Evolutionary conservation across 495 filamentous ascomycete species (phyloP), one percentile per base, ranked within the genome.

Genomic region (Astrothelium subdiscretum): DNA sequence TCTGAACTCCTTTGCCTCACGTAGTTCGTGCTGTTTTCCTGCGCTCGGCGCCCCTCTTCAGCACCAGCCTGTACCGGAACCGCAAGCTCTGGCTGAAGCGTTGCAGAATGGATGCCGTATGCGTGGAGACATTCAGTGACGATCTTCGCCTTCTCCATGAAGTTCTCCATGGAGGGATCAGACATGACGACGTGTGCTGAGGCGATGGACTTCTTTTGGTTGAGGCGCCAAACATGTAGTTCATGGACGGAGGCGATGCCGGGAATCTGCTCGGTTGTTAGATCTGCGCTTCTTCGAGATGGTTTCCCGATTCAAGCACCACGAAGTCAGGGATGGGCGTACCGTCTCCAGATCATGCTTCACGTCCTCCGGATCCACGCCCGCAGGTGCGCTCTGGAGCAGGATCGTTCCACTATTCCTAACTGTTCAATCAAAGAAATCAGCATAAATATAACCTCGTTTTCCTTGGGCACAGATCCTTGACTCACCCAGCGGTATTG

Each of bases 211-310:
- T 80, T 82, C 29, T 73, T 71, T 65, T 82, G 78, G 58, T 78
- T 79, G 1, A 82, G 72, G 1, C 75, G 74, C 79, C 79, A 82
- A 48, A 81, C 76, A 58, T 81, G 80, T 8, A 82, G 72, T 61
- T 81, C 79, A 62, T 81, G 79, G 20, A 81, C 71, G 10, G 73
- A 70, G 2, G 72, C 59, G 0, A 82, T 73, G 0, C 77, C 79
- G 1, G 74, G 72, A 43, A 81, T 75, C 74, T 78, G 22, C 11
- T 31, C 0, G 11, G 5, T 22, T 31, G 43, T 61, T 61, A 48
- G 15, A 1, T 6, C 35, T 38, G 1, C 15, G 35, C 8, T 15
- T 60, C 3, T 13, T 38, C 27, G 11, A n/a, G 31, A 15, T 1
- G 1, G 10, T n/a, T 32, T 35, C 24, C 24, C 11, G 22, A 15